Evolutionary conservation across 768 basidiomycete genomes (phyloP), one percentile per base, ranked within the genome.

Genomic region (Tubosaeta sp.): DNA sequence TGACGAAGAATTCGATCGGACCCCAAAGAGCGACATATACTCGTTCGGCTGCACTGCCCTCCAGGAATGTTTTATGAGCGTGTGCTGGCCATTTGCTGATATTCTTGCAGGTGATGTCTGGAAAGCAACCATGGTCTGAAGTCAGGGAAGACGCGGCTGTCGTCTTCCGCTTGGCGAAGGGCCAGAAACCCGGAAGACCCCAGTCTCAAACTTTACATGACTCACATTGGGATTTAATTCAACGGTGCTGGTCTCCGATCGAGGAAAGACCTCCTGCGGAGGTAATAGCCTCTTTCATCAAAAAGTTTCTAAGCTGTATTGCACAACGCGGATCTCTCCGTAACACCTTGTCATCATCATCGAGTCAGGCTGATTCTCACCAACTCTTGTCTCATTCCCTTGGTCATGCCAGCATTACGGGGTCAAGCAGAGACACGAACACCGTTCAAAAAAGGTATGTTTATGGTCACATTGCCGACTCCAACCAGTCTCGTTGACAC

Each of bases 31-130:
- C 14, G 59, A 61, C 18, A 46, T 61, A n/a, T 61, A 52, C 24
- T 62, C 60, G 0, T 62, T 58, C 22, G 60, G 60, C 9, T 74
- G 73, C 54, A 64, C 76, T 9, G 29, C 30, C 9, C 60, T 62
- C 6, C 60, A 62, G 53, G 60, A 1, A 73, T 7, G 53, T 41
- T 3, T 69, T 0, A 0, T 3, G 6, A 3, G 2, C 13, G 21
- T 3, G 2, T 14, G 11, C 0, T 6, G 2, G 8, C 0, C 12
- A 1, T 16, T 3, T 19, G 18, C 45, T 31, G 12, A 48, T 3
- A 4, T 8, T 21, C 5, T 30, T 48, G 12, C 24, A 71, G 76
- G 57, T 56, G 6, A 30, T 59, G 21, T 59, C 61, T 0, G 52
- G 60, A 0, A 43, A 55, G 25, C 34, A 35, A 11, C 60, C 60